These are phyloP conservation scores for Cladosporium sp. DNA, from an alignment of 2,329 filamentous ascomycete genomes.

Conservation along the genomic window DNA sequence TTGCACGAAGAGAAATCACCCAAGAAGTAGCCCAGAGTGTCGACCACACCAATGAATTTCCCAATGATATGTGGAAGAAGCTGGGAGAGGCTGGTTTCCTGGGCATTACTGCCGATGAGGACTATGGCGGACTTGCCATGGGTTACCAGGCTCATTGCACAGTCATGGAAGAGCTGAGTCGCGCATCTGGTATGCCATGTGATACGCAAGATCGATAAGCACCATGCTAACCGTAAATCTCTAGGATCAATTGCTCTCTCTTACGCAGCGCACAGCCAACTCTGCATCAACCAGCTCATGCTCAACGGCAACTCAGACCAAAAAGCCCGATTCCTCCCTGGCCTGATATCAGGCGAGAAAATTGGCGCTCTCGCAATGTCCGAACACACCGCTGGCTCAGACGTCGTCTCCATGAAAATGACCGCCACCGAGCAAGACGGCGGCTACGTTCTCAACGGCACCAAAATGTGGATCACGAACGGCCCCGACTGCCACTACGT, in stretches of 20 bases:
- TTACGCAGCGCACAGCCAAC: slow-evolving; percentile 91
- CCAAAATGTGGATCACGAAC: slow-evolving; percentile 99
- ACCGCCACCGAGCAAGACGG: slow-evolving; percentile 75
- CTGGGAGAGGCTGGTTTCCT: slow-evolving; percentile 85
- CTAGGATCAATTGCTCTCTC: slow-evolving; percentile 64
- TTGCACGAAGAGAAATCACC: slow-evolving; percentile 78
- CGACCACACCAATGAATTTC: slow-evolving; percentile 85
- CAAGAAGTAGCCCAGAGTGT: slow-evolving; percentile 75
- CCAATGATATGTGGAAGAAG: slow-evolving; percentile 86
- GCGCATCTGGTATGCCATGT: slow-evolving; percentile 60
- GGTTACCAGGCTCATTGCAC: slow-evolving; percentile 96
- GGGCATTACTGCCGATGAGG: slow-evolving; percentile 88
- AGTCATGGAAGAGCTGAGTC: slow-evolving; percentile 89
- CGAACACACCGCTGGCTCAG: slow-evolving; percentile 82
- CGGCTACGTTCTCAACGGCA: slow-evolving; percentile 79
- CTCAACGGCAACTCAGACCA: slow-evolving; percentile 78
- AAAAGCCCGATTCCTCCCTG: slow-evolving; percentile 75
- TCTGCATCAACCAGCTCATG: slow-evolving; percentile 94
- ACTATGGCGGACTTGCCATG: slow-evolving; percentile 82
- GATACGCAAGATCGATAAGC: background rate
- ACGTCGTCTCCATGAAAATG: slow-evolving; percentile 94
- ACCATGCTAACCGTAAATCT: slow-evolving; percentile 38
- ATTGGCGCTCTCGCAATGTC: slow-evolving; percentile 93
- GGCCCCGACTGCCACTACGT: slow-evolving; percentile 88
- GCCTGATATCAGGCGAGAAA: slow-evolving; percentile 71